Base-by-base conservation (phyloP, 192 early-diverging fungal species). In the Coemansia javaensis region DNA sequence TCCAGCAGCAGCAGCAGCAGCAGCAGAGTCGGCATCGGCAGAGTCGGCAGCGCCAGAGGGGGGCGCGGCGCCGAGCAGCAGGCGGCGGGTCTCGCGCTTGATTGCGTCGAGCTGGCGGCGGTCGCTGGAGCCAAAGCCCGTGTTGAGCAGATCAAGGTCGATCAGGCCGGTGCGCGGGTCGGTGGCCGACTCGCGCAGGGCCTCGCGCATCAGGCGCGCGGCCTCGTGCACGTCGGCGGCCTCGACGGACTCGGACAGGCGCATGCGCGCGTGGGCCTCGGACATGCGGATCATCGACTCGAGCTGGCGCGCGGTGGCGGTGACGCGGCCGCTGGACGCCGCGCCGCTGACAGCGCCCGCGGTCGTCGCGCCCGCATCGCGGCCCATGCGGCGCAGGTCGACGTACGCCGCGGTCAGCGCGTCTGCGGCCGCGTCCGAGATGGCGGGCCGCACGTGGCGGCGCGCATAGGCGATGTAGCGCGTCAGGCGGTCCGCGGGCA, bases 251-350 rank as follows among this genome's bases (percentile, higher is more conserved):
- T 61, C 33, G 13, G 88, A 85, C 8, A 98, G 59, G 21, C 94
- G 85, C 88, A 97, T 86, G 40, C 83, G 81, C 44, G 95, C 95
- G 45, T 91, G 87, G 2, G 91, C 94, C 56, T 98, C 94, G 12
- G 90, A 56, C 63, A 98, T 78, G 39, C 94, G 87, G 64, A 97
- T 94, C 93, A 99, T 96, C 5, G 90, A 93, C 77, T 96, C 96
- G 8, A 97, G 79, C 65, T 97, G 93, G 38, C 94, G 79, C 3
- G 93, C 94, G 0, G 94, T 99, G 2, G 92, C 92, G 0, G 93
- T 90, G n/a, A 90, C 79, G 14, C 83, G 78, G 24, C 81, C 81
- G 27, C 53, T 65, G 16, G 60, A 50, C 12, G 63, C 56, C 23
- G 69, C 57, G n/a, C 38, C 47, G 22, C 44, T 50, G 34, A 60